phyloP scores from a whole-genome alignment of 148 eudicot species.

The Diospyros lotus region DNA sequence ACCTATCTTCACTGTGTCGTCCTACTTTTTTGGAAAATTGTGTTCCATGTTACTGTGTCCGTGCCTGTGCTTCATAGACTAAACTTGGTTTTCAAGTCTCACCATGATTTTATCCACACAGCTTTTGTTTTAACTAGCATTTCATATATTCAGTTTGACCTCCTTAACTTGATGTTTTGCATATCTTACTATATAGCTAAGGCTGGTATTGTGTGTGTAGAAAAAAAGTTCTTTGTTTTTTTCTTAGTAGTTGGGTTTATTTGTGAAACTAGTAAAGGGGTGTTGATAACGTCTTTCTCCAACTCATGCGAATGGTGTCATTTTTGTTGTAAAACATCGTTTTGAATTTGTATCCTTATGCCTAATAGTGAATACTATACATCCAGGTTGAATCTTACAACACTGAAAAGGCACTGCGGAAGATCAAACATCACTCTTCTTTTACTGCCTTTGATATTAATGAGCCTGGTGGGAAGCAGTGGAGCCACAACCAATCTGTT shows the following conservation, averaged over 20 bases:
- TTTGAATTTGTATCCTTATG: not conserved
- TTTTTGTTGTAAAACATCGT: not conserved
- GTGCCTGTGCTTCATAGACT: too few relatives aligned
- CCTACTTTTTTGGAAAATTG: too few relatives aligned
- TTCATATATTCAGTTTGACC: too few relatives aligned
- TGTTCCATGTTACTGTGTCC: too few relatives aligned
- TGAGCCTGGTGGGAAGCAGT: conserved; percentile 15
- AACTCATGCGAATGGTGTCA: not conserved
- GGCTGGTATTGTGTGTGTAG: too few relatives aligned
- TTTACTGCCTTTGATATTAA: conserved; percentile 26
- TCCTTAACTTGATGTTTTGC: too few relatives aligned
- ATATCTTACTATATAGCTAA: too few relatives aligned
- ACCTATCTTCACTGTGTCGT: too few relatives aligned
- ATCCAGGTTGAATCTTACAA: conserved; percentile 65
- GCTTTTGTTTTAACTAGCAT: too few relatives aligned
- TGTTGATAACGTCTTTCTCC: not conserved
- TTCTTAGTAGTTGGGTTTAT: not conserved
- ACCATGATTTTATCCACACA: too few relatives aligned
- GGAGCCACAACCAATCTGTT: conserved; percentile 13
- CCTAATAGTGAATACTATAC: not conserved
- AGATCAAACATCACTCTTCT: conserved; percentile 53
- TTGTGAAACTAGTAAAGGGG: not conserved
- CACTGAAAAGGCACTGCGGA: conserved; percentile 52
- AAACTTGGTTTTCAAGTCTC: too few relatives aligned
- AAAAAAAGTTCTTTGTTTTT: not conserved